Base-by-base conservation (phyloP, 306 rosid genomes). In the Ormosia semicastrata region DNA sequence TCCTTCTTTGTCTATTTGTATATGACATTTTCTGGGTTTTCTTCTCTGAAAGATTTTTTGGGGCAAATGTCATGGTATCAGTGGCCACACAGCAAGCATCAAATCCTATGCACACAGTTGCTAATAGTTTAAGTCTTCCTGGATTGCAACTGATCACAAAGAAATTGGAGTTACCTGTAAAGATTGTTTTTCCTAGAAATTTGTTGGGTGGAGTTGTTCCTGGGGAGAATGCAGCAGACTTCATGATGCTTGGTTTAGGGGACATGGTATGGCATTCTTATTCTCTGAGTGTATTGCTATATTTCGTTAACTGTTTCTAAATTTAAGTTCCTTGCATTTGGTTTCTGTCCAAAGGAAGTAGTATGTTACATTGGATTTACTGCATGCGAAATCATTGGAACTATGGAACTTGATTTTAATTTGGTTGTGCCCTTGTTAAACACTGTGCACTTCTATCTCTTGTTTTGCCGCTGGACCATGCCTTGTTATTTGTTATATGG, bases 201-300 rank as follows among this genome's bases (percentile, higher is more conserved):
- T 92, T 96, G 87, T 82, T 95, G 64, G 92, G 97, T 5, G 88
- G 99, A 66, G 93, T 83, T 54, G 84, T 89, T 85, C 90, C 98
- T 11, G 94, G 94, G 77, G 90, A 77, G 84, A 90, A 6, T 85
- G 94, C 97, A 39, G 17, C 87, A 5, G 98, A 96, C 62, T 96
- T 92, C 91, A 96, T 96, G 98, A 96, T 96, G 98, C 98, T 96
- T 76, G 99, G 99, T 75, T 95, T 96, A 18, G 98, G 99, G 37
- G 99, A 93, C 84, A 96, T 96, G 99, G 98, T 96, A 91, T 76
- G 82, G 0, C 79, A 71, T 81, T 73, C 58, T 58, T 81, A 67
- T 68, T 33, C 85, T 62, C 12, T 62, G 30, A 67, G 24, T 66
- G 14, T 40, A 50, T 76, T 50, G 39, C 72, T 65, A 2, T 5